Base-by-base conservation (phyloP, 2,329 filamentous ascomycete species). In the Monosporascus ibericus region DNA sequence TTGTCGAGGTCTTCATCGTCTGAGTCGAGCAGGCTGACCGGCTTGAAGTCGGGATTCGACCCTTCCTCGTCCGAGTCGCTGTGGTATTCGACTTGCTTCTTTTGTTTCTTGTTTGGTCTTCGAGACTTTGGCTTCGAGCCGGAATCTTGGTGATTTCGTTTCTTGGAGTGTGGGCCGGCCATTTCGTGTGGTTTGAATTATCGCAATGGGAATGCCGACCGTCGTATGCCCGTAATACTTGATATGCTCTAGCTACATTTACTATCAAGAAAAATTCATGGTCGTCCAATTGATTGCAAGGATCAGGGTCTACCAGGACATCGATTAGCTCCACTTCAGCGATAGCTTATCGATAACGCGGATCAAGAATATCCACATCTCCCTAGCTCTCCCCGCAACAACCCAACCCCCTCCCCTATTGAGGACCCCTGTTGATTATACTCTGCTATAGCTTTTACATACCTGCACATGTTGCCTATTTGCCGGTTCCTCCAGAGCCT, bases 1-100 rank as follows among this genome's bases (percentile, higher is more conserved):
- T 81, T 77, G 60, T 80, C 74, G 49, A 82, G 72, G 50, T 81
- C 78, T 51, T 82, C 79, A n/a, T 74, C 63, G 59, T 83, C 79
- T 5, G 78, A 81, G 62, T 81, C 79, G 48, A 81, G 70, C 17
- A 82, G 69, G 58, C 81, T 74, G 55, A 80, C 76, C 2, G 78
- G 73, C 30, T 74, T 67, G 63, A 80, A 80, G 49, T 72, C 70
- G 48, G 74, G 63, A 30, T 69, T 67, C 5, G 70, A 64, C 8
- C 71, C 70, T n/a, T 69, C 61, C 36, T 63, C 59, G 20, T 75
- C 77, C n/a, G 75, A 77, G 53, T 76, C 75, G 70, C 77, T 80
- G 66, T 80, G 71, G 66, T 81, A 80, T 51, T 73, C 68, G 54
- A 75, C 60, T 54, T 75, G 71, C 68, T 70, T 74, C 66, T 73